phyloP scores from a whole-genome alignment of 208 protist species.

The Crithidia mellificae region DNA sequence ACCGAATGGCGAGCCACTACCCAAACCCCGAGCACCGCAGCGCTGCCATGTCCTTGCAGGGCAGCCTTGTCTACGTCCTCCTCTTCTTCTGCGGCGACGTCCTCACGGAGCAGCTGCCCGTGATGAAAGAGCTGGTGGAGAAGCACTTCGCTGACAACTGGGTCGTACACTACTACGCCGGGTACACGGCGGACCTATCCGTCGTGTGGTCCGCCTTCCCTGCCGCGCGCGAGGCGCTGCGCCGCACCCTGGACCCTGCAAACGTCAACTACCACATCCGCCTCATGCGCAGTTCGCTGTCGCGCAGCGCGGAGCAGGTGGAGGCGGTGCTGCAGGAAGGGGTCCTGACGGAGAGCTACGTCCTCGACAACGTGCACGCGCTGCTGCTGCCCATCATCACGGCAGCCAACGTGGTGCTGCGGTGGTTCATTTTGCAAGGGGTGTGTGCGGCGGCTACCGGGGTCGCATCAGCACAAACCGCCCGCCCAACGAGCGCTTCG shows the following conservation, averaged over 20 bases:
- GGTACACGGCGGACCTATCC: constrained; percentile 94
- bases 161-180: constrained; percentile 98
- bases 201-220: constrained; percentile 93
- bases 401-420: constrained; percentile 93
- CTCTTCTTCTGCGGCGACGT: constrained; percentile 97
- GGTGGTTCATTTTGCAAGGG: constrained; percentile 95
- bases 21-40: constrained; percentile 95
- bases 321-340: constrained; percentile 79
- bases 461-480: background rate
- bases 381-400: constrained; percentile 88
- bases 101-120: constrained; percentile 80
- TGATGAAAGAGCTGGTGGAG: constrained; percentile 98
- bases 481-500: background rate
- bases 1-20: constrained; percentile 91
- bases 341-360: constrained; percentile 92
- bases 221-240: constrained; percentile 91
- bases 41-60: constrained; percentile 93
- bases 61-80: constrained; percentile 95
- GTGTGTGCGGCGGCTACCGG: constrained; percentile 13
- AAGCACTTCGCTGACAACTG: constrained; percentile 99
- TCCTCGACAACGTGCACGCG: constrained; percentile 91
- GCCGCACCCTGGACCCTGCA: constrained; percentile 80
- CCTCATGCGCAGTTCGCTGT: constrained; percentile 48
- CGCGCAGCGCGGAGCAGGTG: constrained; percentile 41
- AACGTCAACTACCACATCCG: constrained; percentile 78